These are phyloP conservation scores for Leccinum subfulvum DNA, from an alignment of 1,284 basidiomycete species.

Conservation along the genomic window DNA sequence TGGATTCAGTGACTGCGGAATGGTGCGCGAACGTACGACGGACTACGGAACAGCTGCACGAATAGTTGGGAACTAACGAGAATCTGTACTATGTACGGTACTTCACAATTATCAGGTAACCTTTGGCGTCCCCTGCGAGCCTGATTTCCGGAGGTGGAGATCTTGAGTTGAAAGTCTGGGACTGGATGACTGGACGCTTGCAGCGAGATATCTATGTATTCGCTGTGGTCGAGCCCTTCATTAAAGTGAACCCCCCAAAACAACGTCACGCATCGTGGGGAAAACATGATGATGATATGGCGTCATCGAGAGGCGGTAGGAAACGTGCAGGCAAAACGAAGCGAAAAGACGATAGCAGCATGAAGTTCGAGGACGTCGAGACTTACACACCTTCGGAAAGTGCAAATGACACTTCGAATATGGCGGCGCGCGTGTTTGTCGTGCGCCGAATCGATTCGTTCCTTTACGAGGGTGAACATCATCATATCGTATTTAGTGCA, in stretches of 20 bases:
- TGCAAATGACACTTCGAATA: slow-evolving; percentile 25
- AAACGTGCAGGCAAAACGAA: slow-evolving; percentile 29
- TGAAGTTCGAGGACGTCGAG: slow-evolving; percentile 10
- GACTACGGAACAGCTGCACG: too few relatives aligned
- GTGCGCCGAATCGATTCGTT: slow-evolving; percentile 26
- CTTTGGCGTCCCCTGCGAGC: slow-evolving; percentile 39
- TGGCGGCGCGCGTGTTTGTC: slow-evolving; percentile 46
- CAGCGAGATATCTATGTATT: slow-evolving; percentile 54
- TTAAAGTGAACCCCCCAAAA: slow-evolving; percentile 49
- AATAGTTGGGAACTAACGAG: too few relatives aligned
- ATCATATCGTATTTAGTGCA: slow-evolving; percentile 57
- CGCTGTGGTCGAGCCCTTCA: slow-evolving; percentile 57
- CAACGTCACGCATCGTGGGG: slow-evolving; percentile 35
- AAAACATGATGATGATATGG: slow-evolving; percentile 40
- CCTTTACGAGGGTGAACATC: slow-evolving; percentile 31
- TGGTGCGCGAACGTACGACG: too few relatives aligned
- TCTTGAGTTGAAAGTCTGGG: slow-evolving; percentile 73
- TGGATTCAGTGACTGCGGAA: too few relatives aligned
- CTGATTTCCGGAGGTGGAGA: slow-evolving; percentile 89
- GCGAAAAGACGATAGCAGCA: slow-evolving; percentile 14
- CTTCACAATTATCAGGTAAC: too few relatives aligned
- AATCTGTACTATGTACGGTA: too few relatives aligned
- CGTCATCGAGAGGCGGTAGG: slow-evolving; percentile 23
- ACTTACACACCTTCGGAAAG: not conserved
- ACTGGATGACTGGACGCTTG: slow-evolving; percentile 66